A percentile compares a stretch with the other conserved stretches of the same genome.
These are phyloP conservation scores for Vigna mungo DNA, from an alignment of 306 rosid species.

Conservation along the genomic window DNA sequence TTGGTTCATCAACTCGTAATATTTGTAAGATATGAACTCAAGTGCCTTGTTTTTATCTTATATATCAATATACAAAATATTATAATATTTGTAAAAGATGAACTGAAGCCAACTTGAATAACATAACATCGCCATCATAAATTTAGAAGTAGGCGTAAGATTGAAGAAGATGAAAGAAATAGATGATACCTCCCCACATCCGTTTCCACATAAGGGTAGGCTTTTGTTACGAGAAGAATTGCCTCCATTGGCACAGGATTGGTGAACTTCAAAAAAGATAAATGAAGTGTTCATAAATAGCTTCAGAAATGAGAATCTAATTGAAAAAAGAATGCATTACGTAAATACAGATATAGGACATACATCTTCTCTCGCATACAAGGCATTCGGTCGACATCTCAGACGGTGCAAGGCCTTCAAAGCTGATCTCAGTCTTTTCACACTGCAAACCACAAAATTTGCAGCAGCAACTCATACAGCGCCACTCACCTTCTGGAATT, in stretches of 20 bases:
- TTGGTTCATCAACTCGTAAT: too few species aligned
- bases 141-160: neutral
- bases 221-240: slow-evolving; percentile 26
- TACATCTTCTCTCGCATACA: slow-evolving; percentile 74
- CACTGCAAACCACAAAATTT: slow-evolving; percentile 65
- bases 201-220: slow-evolving; percentile 61
- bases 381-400: slow-evolving; percentile 37
- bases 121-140: slow-evolving; percentile 17
- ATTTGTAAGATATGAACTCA: too few species aligned
- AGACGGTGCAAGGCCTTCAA: slow-evolving; percentile 19
- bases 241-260: slow-evolving; percentile 49
- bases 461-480: slow-evolving; percentile 72
- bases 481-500: slow-evolving; percentile 72
- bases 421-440: slow-evolving; percentile 29
- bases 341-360: slow-evolving; percentile 31
- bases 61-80: neutral
- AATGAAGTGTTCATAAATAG: neutral
- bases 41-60: too few species aligned
- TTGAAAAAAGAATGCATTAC: neutral
- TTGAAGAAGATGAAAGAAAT: slow-evolving; percentile 3
- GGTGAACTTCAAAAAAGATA: slow-evolving; percentile 58
- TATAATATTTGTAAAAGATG: neutral
- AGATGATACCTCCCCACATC: slow-evolving; percentile 64
- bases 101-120: neutral
- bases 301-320: slow-evolving; percentile 1